A percentile compares a stretch with the other conserved stretches of the same genome.
phyloP scores from a whole-genome alignment of 1,284 basidiomycete genomes.

The Leccinum angustisporum region DNA sequence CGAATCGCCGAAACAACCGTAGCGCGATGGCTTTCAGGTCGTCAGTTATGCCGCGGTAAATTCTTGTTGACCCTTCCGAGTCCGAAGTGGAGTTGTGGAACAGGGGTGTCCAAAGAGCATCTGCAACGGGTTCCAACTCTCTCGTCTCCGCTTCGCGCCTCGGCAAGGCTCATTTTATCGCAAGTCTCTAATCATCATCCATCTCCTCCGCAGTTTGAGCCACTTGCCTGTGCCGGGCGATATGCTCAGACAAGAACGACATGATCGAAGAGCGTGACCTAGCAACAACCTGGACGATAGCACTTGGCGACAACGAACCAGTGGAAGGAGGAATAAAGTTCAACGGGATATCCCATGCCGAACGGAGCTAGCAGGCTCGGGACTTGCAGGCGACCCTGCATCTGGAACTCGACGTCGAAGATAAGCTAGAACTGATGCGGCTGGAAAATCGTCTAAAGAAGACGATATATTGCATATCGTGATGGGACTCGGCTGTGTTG shows the following conservation, averaged over 20 bases:
- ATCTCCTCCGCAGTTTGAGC: constrained; percentile 33
- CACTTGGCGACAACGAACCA: constrained; percentile 18
- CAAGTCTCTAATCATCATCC: constrained; percentile 54
- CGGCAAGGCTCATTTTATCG: constrained; percentile 58
- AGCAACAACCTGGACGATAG: constrained; percentile 1
- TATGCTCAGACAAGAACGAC: constrained; percentile 18
- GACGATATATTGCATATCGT: constrained; percentile 15
- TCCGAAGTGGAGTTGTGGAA: constrained; percentile 79
- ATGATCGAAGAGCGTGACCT: constrained; percentile 4
- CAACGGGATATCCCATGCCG: constrained; percentile 31
- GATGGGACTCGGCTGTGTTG: not conserved
- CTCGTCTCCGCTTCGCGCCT: constrained; percentile 46
- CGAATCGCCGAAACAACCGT: constrained; percentile 93
- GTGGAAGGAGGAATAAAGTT: constrained; percentile 16
- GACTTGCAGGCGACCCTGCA: constrained; percentile 13
- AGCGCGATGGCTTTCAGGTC: constrained; percentile 83
- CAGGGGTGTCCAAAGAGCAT: constrained; percentile 86
- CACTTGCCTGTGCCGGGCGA: constrained; percentile 5
- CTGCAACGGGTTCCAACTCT: constrained; percentile 80
- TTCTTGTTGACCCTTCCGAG: constrained; percentile 88
- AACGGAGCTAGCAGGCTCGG: constrained; percentile 21
- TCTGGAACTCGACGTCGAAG: constrained; percentile 25
- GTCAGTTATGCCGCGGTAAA: constrained; percentile 96
- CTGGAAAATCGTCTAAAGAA: constrained; percentile 33
- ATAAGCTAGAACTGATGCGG: constrained; percentile 30